phyloP scores from a whole-genome alignment of 2,329 filamentous ascomycete genomes.

The Clonostachys sp. region DNA sequence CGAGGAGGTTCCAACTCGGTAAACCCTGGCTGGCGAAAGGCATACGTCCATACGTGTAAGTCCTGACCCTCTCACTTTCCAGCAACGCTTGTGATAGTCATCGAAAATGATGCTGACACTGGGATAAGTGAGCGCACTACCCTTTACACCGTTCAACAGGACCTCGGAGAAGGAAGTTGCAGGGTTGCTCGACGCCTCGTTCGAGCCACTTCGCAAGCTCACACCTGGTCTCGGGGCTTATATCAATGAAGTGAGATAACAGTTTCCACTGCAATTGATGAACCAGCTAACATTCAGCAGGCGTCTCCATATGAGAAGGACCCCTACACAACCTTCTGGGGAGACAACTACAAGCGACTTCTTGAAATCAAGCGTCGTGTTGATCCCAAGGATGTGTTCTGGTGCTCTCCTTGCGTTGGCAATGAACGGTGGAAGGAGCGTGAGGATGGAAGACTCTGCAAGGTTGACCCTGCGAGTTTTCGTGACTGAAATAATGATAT shows the following conservation, averaged over 20 bases:
- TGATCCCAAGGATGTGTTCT: conserved; percentile 43
- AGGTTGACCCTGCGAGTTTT: not conserved
- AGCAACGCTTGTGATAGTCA: conserved; percentile 13
- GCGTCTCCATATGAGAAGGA: conserved; percentile 26
- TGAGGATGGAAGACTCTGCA: not conserved
- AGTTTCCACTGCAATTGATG: accelerated
- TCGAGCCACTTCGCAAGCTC: conserved; percentile 30
- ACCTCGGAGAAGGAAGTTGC: conserved; percentile 16
- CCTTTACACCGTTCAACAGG: conserved; percentile 11
- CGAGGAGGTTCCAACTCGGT: conserved; percentile 39
- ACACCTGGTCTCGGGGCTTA: conserved; percentile 36
- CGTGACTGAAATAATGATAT: not conserved
- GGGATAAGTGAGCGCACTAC: not conserved
- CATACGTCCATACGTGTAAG: conserved; percentile 34
- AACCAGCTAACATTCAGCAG: conserved; percentile 9
- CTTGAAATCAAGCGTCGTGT: conserved; percentile 35
- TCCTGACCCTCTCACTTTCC: conserved; percentile 12
- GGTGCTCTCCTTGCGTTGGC: conserved; percentile 42
- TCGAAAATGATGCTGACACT: not conserved
- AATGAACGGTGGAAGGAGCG: conserved; percentile 31
- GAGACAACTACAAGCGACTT: conserved; percentile 36
- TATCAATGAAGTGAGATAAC: conserved; percentile 33
- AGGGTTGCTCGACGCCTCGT: conserved; percentile 12
- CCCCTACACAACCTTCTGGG: conserved; percentile 36
- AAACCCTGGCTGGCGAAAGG: conserved; percentile 45